Conservation (phyloP, 2,329 filamentous ascomycete species). For the Peltaster fructicola region DNA sequence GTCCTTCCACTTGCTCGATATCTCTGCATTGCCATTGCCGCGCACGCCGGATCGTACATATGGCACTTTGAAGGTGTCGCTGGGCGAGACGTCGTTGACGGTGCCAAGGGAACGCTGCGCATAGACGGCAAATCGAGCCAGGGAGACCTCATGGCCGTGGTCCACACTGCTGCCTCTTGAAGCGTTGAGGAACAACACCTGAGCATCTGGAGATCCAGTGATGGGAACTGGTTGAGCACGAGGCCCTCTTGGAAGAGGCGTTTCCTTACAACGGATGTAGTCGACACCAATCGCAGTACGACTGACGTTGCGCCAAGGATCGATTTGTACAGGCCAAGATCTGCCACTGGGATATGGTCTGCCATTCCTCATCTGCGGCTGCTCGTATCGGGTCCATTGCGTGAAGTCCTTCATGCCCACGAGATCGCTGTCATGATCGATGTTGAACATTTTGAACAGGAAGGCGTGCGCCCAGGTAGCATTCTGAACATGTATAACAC, state of each 20-base stretch:
- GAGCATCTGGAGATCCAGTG: slow-evolving; percentile 13
- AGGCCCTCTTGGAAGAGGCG: slow-evolving; percentile 5
- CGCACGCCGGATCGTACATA: too few relatives aligned
- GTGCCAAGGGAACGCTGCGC: slow-evolving; percentile 31
- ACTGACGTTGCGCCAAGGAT: slow-evolving; percentile 34
- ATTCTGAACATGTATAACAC: slow-evolving; percentile 34
- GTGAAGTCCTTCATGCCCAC: slow-evolving; percentile 31
- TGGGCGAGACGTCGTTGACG: too few relatives aligned
- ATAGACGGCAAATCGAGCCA: slow-evolving; percentile 33
- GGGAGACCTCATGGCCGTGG: slow-evolving; percentile 32
- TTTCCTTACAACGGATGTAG: slow-evolving; percentile 30
- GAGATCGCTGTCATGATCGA: slow-evolving; percentile 28
- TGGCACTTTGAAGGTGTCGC: too few relatives aligned
- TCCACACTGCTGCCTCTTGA: slow-evolving; percentile 27
- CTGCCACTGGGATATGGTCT: slow-evolving; percentile 35
- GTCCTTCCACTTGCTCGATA: slow-evolving; percentile 1
- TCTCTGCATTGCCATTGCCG: slow-evolving; percentile 1
- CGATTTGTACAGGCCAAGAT: slow-evolving; percentile 31
- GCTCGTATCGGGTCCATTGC: slow-evolving; percentile 31
- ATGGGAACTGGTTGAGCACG: slow-evolving; percentile 4
- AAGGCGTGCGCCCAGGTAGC: slow-evolving; percentile 33
- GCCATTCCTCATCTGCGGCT: slow-evolving; percentile 29
- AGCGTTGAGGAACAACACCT: slow-evolving; percentile 34
- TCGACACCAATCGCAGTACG: slow-evolving; percentile 34
- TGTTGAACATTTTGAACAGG: slow-evolving; percentile 35